These are phyloP conservation scores for Scenedesmus sp. DNA, from an alignment of 163 green algal genomes.

Conservation along the genomic window DNA sequence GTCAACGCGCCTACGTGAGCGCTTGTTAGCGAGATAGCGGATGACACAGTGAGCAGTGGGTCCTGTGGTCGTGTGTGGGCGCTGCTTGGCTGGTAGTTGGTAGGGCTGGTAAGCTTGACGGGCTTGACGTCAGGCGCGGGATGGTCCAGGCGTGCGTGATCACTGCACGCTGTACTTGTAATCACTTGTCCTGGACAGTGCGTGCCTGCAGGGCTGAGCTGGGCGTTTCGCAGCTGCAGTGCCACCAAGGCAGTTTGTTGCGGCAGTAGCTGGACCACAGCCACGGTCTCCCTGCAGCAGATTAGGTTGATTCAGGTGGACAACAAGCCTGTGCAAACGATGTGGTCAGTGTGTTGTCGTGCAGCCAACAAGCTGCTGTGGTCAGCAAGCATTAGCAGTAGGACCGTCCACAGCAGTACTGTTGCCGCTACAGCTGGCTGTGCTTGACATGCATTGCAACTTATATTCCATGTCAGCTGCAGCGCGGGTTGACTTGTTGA, in stretches of 20 bases:
- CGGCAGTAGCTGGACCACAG: background rate
- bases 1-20: background rate
- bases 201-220: background rate
- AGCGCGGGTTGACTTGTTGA: too few relatives aligned
- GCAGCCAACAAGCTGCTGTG: background rate
- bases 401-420: background rate
- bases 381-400: background rate
- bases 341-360: background rate
- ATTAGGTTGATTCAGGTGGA: background rate
- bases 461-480: background rate
- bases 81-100: conserved; percentile 6
- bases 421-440: background rate
- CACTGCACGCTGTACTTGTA: background rate
- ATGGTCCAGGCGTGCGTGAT: background rate
- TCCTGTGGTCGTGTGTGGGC: background rate
- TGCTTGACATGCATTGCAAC: background rate
- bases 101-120: background rate
- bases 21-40: background rate
- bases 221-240: background rate
- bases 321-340: background rate
- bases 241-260: background rate
- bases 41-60: background rate
- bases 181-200: background rate
- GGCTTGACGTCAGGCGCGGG: background rate
- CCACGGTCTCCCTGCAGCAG: background rate